Evolutionary conservation across 192 early-diverging fungal species (phyloP), one percentile per base, ranked within the genome.

Genomic region (Funneliformis geosporum): DNA sequence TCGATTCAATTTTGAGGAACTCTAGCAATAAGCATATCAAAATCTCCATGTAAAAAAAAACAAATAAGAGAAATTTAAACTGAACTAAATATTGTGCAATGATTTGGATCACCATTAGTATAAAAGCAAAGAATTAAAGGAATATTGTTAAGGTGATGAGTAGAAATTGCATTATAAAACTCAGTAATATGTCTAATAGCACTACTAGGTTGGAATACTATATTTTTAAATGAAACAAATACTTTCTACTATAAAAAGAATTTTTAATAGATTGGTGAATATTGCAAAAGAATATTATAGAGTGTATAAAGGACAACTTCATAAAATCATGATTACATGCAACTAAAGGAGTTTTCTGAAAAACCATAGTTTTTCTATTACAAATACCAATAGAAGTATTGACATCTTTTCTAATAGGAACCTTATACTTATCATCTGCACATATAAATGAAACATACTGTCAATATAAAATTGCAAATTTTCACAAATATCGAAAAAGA

Each of bases 351-450:
- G 61, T 62, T 62, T 62, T 23, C 25, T 62, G 25, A 62, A 62
- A 62, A 62, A 62, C 61, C 11, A 62, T 62, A 62, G 27, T 27
- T 25, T 62, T 62, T 62, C 27, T 62, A 62, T 62, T 62, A 10
- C 10, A 23, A 10, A 62, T 6, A 0, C 61, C 6, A 62, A 5
- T 62, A 62, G 61, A 62, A 25, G 61, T 62, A 62, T 62, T 62
- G 27, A 62, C 5, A 62, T 8, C n/a, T 62, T 62, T 23, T 28
- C n/a, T 5, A 62, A 62, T 62, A 62, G 61, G 7, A 27, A 62
- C n/a, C 10, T 62, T 62, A 23, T 62, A 6, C 27, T 62, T 62
- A 23, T 62, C n/a, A 62, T 62, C n/a, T 9, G 61, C n/a, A 62
- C 5, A 62, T n/a, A 62, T 62, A 62, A 62, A 62, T 62, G 10